Base-by-base conservation (phyloP, 768 basidiomycete species). In the Suillus subalutaceus region DNA sequence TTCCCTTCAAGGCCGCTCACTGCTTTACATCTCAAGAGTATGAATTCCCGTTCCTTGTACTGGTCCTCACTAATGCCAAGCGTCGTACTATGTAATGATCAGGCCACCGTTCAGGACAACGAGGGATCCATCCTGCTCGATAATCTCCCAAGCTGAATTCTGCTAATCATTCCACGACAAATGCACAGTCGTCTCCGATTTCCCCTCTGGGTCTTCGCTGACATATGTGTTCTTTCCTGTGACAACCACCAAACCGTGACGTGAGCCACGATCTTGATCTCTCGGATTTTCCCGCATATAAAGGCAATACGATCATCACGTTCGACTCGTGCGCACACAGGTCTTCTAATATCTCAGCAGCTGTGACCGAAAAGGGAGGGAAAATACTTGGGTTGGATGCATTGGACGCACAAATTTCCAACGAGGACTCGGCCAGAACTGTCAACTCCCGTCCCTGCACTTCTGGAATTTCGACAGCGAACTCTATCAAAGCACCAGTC, bases 81-180 rank as follows among this genome's bases (percentile, higher is more conserved):
- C 58, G 10, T 35, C 8, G 30, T 63, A 16, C 3, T 30, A 41
- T 12, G 26, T 37, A 52, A 63, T 53, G 63, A 50, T 46, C 59
- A 70, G 71, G 71, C 63, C 37, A 61, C 60, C 16, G 18, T 38
- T 20, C 26, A n/a, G 41, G 71, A 68, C 65, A 63, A 66, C 68
- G 44, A 72, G 7, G 67, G 68, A 10, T 70, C 65, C 15, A 66
- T 75, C 65, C 66, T 66, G 38, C 53, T 72, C 46, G 65, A 72
- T 52, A 46, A 62, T 35, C 73, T 40, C 16, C 23, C 15, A 41
- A 41, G 8, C 16, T 59, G 38, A 38, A 38, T 9, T n/a, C 72
- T 2, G 67, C 73, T 15, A 55, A 67, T 30, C 64, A 66, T 26
- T 32, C 59, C 37, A 50, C 37, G n/a, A 32, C 64, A 43, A 52